Evolutionary conservation across 495 filamentous ascomycete genomes (phyloP).

Genomic region (Penicillium argentinense): DNA sequence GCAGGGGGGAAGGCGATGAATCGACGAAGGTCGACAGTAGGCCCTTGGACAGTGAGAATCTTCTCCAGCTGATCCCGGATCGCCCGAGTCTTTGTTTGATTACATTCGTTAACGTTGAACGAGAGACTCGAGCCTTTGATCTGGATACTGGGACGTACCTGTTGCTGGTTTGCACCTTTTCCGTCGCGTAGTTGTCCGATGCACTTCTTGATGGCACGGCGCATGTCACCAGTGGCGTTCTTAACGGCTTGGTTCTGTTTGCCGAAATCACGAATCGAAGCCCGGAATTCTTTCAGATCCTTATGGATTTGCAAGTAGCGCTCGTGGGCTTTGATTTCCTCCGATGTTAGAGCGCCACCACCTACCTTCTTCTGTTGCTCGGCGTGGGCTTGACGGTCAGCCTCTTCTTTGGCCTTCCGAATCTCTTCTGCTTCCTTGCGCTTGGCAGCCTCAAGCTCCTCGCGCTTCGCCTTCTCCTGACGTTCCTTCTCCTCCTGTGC

Average conservation of each 20-base stretch:
- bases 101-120: neutral
- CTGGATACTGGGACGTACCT: no score
- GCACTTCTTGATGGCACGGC: conserved; percentile 66
- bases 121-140: no score
- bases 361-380: conserved; percentile 32
- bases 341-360: conserved; percentile 20
- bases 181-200: conserved; percentile 72
- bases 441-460: conserved; percentile 38
- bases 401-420: conserved; percentile 36
- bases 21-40: conserved; percentile 62
- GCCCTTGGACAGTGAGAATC: conserved; percentile 46
- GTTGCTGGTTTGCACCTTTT: conserved; percentile 59
- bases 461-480: conserved; percentile 51
- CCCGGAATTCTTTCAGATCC: conserved; percentile 69
- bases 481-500: conserved; percentile 52
- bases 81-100: conserved; percentile 38
- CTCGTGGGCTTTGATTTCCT: conserved; percentile 49
- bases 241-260: conserved; percentile 60
- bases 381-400: conserved; percentile 29
- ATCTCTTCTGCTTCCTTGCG: conserved; percentile 37
- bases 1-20: conserved; percentile 62
- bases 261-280: conserved; percentile 45
- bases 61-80: conserved; percentile 49
- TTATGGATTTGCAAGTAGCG: conserved; percentile 70
- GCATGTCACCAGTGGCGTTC: conserved; percentile 67